A percentile compares a stretch with the other conserved stretches of the same genome.
These are phyloP conservation scores for Cyamopsis tetragonoloba DNA, from an alignment of 306 rosid species.

Conservation along the genomic window DNA sequence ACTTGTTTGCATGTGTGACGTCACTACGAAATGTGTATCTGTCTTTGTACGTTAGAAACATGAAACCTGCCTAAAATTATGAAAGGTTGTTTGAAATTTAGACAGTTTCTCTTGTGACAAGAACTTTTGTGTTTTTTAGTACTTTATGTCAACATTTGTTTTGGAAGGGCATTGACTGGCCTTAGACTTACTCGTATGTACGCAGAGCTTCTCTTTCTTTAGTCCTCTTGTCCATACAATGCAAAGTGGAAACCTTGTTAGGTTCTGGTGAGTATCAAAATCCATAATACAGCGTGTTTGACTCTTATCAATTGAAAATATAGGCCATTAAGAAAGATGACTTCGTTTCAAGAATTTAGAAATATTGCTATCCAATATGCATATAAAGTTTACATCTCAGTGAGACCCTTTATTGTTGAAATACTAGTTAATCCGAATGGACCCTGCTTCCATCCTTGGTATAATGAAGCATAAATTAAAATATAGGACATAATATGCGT, in stretches of 20 bases:
- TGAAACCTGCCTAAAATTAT: not conserved
- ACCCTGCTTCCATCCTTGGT: not conserved
- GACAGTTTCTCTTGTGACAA: not conserved
- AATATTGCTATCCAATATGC: no score
- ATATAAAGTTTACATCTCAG: not conserved
- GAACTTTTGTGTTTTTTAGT: not conserved
- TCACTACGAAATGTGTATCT: not conserved
- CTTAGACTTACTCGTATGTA: not conserved
- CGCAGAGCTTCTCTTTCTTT: not conserved
- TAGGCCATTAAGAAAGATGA: not conserved
- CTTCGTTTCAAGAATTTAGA: constrained; percentile 4
- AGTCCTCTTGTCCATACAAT: not conserved
- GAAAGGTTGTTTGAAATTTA: not conserved
- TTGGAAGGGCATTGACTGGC: not conserved
- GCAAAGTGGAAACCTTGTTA: not conserved
- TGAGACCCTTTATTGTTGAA: no score
- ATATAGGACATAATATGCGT: not conserved
- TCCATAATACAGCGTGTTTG: not conserved
- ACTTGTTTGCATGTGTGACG: not conserved
- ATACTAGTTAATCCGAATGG: not conserved
- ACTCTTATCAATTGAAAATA: not conserved
- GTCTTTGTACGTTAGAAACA: not conserved
- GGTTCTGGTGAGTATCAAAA: not conserved
- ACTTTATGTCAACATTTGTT: not conserved
- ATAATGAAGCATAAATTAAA: not conserved